These are phyloP conservation scores for Chlorella ohadii DNA, from an alignment of 139 green algal genomes.

Conservation along the genomic window DNA sequence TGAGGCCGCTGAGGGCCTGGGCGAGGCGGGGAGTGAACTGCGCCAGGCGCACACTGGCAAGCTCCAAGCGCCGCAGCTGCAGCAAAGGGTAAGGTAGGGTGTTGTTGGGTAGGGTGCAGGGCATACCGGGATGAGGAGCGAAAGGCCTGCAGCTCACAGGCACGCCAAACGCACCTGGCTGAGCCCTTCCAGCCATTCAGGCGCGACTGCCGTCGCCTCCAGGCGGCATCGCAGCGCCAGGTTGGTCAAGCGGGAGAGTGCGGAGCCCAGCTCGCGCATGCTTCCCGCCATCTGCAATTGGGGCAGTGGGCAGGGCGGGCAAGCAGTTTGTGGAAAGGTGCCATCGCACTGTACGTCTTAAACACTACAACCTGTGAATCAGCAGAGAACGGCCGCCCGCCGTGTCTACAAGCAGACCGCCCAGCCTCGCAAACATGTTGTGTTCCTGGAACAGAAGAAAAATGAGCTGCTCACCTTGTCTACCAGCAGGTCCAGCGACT, in stretches of 20 bases:
- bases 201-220: not conserved
- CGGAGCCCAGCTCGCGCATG: not conserved
- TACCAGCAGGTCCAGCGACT: not conserved
- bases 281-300: not conserved
- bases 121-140: too few relatives aligned
- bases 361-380: too few relatives aligned
- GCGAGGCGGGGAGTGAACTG: conserved; percentile 30
- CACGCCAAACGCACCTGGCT: not conserved
- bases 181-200: not conserved
- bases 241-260: not conserved
- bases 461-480: not conserved
- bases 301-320: too few relatives aligned
- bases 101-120: too few relatives aligned
- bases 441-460: too few relatives aligned
- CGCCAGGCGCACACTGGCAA: conserved; percentile 4
- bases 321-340: too few relatives aligned
- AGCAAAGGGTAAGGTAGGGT: not conserved
- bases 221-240: conserved; percentile 8
- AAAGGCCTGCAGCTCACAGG: too few relatives aligned
- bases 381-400: too few relatives aligned
- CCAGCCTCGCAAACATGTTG: too few relatives aligned
- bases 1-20: conserved; percentile 2
- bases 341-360: too few relatives aligned
- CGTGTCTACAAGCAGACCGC: too few relatives aligned
- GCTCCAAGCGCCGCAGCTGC: conserved; percentile 24